These are phyloP conservation scores for Basipetospora chlamydospora DNA, from an alignment of 2,329 filamentous ascomycete species.

Conservation along the genomic window DNA sequence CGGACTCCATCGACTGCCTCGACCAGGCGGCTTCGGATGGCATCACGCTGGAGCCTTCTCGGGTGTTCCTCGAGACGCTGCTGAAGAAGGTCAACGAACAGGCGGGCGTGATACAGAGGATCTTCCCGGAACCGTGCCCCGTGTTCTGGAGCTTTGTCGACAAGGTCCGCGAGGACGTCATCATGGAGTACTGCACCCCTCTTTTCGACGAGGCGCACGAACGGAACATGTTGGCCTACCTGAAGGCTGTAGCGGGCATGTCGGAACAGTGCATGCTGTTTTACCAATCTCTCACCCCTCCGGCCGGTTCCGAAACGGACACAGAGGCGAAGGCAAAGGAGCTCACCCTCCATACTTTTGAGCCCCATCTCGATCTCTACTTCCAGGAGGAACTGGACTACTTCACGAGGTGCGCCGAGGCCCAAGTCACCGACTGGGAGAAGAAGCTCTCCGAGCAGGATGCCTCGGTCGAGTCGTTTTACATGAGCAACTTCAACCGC, in stretches of 20 bases:
- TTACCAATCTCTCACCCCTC: slow-evolving; percentile 53
- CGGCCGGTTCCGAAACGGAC: slow-evolving; percentile 42
- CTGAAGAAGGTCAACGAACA: slow-evolving; percentile 71
- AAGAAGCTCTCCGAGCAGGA: slow-evolving; percentile 84
- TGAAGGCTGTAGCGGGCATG: slow-evolving; percentile 73
- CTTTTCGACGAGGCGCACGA: slow-evolving; percentile 80
- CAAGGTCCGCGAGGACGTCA: slow-evolving; percentile 68
- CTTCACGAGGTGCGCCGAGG: slow-evolving; percentile 64
- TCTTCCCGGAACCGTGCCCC: slow-evolving; percentile 58
- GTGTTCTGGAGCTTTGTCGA: slow-evolving; percentile 70
- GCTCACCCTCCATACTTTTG: slow-evolving; percentile 61
- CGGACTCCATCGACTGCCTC: slow-evolving; percentile 66
- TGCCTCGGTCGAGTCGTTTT: slow-evolving; percentile 79
- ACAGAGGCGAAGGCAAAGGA: slow-evolving; percentile 49
- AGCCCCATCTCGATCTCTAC: slow-evolving; percentile 87
- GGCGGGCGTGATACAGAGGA: slow-evolving; percentile 60
- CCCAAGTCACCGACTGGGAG: slow-evolving; percentile 75
- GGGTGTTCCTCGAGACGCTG: slow-evolving; percentile 64
- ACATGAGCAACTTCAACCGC: slow-evolving; percentile 88
- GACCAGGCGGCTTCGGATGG: slow-evolving; percentile 50
- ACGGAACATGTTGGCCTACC: slow-evolving; percentile 58
- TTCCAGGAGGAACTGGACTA: slow-evolving; percentile 79
- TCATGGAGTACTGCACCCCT: slow-evolving; percentile 73
- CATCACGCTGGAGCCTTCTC: slow-evolving; percentile 66
- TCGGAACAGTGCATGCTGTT: slow-evolving; percentile 79